Evolutionary conservation across 148 eudicot species (phyloP).

Genomic region (Persicaria tinctoria): DNA sequence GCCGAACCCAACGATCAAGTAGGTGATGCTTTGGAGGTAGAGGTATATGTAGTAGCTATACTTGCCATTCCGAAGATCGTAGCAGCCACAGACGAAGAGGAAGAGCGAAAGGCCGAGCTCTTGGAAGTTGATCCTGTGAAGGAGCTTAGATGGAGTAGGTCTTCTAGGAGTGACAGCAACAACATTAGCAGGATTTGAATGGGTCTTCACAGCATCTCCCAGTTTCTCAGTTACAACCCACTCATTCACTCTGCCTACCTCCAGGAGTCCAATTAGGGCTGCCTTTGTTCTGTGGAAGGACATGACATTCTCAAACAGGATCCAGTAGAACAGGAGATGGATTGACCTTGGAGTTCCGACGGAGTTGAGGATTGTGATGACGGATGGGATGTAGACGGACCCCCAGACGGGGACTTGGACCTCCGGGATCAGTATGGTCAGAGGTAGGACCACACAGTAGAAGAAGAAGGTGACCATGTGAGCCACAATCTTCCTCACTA

Average conservation of each 20-base stretch:
- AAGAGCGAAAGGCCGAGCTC: conserved; percentile 76
- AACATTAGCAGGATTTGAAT: conserved; percentile 16
- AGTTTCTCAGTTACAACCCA: conserved; percentile 99
- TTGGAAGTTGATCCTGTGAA: conserved; percentile 60
- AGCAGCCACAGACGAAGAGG: conserved; percentile 71
- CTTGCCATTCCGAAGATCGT: conserved; percentile 65
- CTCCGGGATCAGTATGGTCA: conserved; percentile 70
- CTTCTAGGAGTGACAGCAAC: conserved; percentile 31
- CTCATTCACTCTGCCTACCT: conserved; percentile 83
- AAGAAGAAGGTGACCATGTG: conserved; percentile 90
- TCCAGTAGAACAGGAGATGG: conserved; percentile 89
- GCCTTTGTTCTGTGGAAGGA: conserved; percentile 95
- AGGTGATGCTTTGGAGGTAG: conserved; percentile 78
- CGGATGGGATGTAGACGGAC: conserved; percentile 73
- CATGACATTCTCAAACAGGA: conserved; percentile 96
- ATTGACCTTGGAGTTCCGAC: conserved; percentile 97
- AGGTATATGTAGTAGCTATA: conserved; percentile 78
- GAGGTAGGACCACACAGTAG: conserved; percentile 71
- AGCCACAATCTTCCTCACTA: conserved; percentile 82
- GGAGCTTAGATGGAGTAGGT: conserved; percentile 35
- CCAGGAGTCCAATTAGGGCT: conserved; percentile 74
- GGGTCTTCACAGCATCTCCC: conserved; percentile 72
- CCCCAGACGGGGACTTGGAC: conserved; percentile 92
- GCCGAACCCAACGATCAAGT: conserved; percentile 80
- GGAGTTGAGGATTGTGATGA: conserved; percentile 77